phyloP scores from a whole-genome alignment of 179 eudicot species.

The Carnegiea gigantea region DNA sequence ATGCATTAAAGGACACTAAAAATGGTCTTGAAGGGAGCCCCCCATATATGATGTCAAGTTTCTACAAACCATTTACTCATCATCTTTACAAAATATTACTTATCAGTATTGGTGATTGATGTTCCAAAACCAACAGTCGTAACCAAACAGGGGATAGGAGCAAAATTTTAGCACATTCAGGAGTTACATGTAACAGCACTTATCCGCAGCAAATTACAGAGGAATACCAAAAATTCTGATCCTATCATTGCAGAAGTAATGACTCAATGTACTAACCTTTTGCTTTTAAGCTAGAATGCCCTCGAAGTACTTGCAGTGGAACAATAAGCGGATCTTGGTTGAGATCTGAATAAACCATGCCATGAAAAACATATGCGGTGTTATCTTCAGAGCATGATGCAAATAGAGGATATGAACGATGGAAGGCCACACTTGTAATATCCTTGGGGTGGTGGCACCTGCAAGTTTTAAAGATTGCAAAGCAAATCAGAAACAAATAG shows the following conservation, averaged over 20 bases:
- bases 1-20: too few species aligned
- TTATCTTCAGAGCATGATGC: slow-evolving; percentile 92
- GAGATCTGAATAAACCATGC: slow-evolving; percentile 96
- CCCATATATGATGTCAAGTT: too few species aligned
- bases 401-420: slow-evolving; percentile 90
- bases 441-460: slow-evolving; percentile 83
- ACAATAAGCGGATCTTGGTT: slow-evolving; percentile 86
- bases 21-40: too few species aligned
- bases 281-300: slow-evolving; percentile 66
- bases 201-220: background rate
- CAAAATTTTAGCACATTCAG: too few species aligned
- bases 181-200: background rate
- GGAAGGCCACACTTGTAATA: slow-evolving; percentile 80
- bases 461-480: slow-evolving; percentile 19
- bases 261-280: slow-evolving; percentile 50
- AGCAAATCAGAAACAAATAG: background rate
- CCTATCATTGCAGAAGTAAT: background rate
- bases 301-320: slow-evolving; percentile 73
- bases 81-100: background rate
- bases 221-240: background rate
- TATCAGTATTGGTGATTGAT: too few species aligned
- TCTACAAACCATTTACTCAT: too few species aligned
- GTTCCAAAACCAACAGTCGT: too few species aligned
- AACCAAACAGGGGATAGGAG: too few species aligned
- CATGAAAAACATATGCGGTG: slow-evolving; percentile 86